A percentile compares a stretch with the other conserved stretches of the same genome.
Evolutionary conservation across 2,329 filamentous ascomycete species (phyloP).

Genomic region (Sporothrix dimorphospora): DNA sequence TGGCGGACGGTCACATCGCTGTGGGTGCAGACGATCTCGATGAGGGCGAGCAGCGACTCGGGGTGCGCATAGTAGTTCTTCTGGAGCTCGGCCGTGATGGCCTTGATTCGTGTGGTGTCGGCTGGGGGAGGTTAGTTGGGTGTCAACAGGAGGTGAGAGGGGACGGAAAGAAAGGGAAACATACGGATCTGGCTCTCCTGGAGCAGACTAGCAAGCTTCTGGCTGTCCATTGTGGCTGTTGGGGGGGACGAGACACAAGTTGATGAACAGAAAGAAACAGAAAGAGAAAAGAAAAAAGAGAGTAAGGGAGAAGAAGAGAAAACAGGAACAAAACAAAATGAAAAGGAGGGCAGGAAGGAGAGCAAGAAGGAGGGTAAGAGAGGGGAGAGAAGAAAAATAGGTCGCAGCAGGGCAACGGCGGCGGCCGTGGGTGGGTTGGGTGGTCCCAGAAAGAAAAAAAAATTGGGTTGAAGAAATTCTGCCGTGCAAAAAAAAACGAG

Average conservation of each 20-base stretch:
- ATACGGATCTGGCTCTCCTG: slow-evolving; percentile 85
- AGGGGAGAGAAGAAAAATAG: slow-evolving; percentile 18
- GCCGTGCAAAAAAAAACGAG: slow-evolving; percentile 23
- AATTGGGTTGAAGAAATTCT: slow-evolving; percentile 25
- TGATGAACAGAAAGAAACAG: slow-evolving; percentile 16
- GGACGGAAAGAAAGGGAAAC: slow-evolving; percentile 40
- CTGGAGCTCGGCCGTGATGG: slow-evolving; percentile 85
- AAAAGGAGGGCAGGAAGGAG: background rate
- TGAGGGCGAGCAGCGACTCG: slow-evolving; percentile 79
- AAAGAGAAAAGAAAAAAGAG: background rate
- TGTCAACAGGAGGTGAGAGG: slow-evolving; percentile 9
- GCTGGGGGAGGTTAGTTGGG: slow-evolving; percentile 55
- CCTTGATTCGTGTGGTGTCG: slow-evolving; percentile 86
- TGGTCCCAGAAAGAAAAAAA: slow-evolving; percentile 5
- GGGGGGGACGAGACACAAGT: background rate
- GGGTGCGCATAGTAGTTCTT: slow-evolving; percentile 91
- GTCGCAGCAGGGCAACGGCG: slow-evolving; percentile 7
- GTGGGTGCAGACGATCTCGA: slow-evolving; percentile 86
- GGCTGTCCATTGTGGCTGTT: slow-evolving; percentile 67
- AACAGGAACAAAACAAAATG: background rate
- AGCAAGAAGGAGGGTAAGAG: slow-evolving; percentile 11
- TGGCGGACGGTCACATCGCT: slow-evolving; percentile 75
- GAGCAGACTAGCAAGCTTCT: slow-evolving; percentile 83
- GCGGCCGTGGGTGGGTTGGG: slow-evolving; percentile 12
- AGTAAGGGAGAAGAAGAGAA: background rate